These are phyloP conservation scores for Cystofilobasidium ferigula DNA, from an alignment of 768 basidiomycete species.

Conservation along the genomic window DNA sequence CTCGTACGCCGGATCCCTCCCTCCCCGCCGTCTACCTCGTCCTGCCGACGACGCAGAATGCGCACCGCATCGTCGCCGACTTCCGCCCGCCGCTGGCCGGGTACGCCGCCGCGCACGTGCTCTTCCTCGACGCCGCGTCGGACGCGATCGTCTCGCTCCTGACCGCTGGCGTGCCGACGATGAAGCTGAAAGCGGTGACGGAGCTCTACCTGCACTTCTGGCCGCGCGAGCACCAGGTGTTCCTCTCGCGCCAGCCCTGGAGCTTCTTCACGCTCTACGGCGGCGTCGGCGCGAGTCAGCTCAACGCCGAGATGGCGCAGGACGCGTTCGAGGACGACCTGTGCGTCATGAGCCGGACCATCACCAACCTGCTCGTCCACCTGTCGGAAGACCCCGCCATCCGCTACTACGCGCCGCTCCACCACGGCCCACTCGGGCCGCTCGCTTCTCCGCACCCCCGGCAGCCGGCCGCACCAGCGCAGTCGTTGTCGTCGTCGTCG, in stretches of 20 bases:
- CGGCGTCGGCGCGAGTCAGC: slow-evolving; percentile 55
- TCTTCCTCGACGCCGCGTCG: slow-evolving; percentile 80
- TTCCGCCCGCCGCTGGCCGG: slow-evolving; percentile 50
- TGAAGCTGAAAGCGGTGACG: slow-evolving; percentile 60
- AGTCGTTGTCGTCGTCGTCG: slow-evolving; percentile 24
- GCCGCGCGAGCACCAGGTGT: slow-evolving; percentile 74
- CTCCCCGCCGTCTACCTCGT: slow-evolving; percentile 89
- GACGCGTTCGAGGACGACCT: slow-evolving; percentile 80
- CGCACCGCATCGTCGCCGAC: slow-evolving; percentile 80
- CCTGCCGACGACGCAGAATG: slow-evolving; percentile 88
- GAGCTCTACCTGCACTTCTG: slow-evolving; percentile 90
- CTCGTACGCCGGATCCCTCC: slow-evolving; percentile 68
- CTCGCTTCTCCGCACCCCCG: slow-evolving; percentile 49
- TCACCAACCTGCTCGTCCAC: slow-evolving; percentile 77
- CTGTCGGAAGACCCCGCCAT: slow-evolving; percentile 86
- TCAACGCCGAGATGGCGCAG: slow-evolving; percentile 55
- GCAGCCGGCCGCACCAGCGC: slow-evolving; percentile 12
- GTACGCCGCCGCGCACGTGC: slow-evolving; percentile 77
- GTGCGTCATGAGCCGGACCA: slow-evolving; percentile 47
- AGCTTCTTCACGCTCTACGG: slow-evolving; percentile 83
- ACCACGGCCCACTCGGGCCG: slow-evolving; percentile 73
- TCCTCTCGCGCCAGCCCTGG: slow-evolving; percentile 64
- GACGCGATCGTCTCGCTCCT: slow-evolving; percentile 68
- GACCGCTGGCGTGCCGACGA: slow-evolving; percentile 62
- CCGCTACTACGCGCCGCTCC: slow-evolving; percentile 77